Conservation (phyloP, 1,284 basidiomycete species). For the Boletus semigastroideus region DNA sequence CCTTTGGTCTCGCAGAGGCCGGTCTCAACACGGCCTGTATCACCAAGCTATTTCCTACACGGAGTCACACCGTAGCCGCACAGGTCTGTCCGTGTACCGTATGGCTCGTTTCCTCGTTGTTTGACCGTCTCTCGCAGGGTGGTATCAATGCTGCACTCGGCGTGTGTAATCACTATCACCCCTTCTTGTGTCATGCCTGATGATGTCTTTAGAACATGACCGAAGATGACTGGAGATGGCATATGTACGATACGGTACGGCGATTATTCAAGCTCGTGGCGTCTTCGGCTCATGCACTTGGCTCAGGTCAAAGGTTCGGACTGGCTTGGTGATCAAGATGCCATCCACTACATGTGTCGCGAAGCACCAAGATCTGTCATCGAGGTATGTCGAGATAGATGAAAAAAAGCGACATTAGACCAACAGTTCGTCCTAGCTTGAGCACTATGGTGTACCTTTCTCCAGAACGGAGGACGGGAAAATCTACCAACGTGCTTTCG, state of each 20-base stretch:
- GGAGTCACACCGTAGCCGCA: conserved; percentile 98
- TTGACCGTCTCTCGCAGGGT: conserved; percentile 53
- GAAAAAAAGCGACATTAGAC: neutral
- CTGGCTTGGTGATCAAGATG: conserved; percentile 99
- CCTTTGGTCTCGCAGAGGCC: conserved; percentile 98
- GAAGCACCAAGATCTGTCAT: conserved; percentile 94
- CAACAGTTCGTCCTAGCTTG: conserved; percentile 62
- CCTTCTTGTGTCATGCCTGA: conserved; percentile 13
- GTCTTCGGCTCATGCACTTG: conserved; percentile 13
- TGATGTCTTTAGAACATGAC: conserved; percentile 85
- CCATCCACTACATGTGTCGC: conserved; percentile 98
- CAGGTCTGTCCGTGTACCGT: conserved; percentile 58
- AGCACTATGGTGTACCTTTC: conserved; percentile 99
- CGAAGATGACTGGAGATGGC: conserved; percentile 99
- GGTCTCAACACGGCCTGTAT: conserved; percentile 99
- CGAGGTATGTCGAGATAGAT: conserved; percentile 54
- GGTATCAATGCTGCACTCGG: conserved; percentile 99
- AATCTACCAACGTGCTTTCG: conserved; percentile 99
- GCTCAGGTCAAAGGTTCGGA: conserved; percentile 94
- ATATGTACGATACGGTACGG: conserved; percentile 97
- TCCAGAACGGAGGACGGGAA: conserved; percentile 99
- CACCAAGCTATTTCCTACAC: conserved; percentile 99
- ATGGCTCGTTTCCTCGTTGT: neutral
- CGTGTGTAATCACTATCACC: conserved; percentile 45
- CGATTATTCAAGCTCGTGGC: neutral